These are phyloP conservation scores for Phytophthora sojae DNA, from an alignment of 352 stramenopile genomes.

Conservation along the genomic window DNA sequence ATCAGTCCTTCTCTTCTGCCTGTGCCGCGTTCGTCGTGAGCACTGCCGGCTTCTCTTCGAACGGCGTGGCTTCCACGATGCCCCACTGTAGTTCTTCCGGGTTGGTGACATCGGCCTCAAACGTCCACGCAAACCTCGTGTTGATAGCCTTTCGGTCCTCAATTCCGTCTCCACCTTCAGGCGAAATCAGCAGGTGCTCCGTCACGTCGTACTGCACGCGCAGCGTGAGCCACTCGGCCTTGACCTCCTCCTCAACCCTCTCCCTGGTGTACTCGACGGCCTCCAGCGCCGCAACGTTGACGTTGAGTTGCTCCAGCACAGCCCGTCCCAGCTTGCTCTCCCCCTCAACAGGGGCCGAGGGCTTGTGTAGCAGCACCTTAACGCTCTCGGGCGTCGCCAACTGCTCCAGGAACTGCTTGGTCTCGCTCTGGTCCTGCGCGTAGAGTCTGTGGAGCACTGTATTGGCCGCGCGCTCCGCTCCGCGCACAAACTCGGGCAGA, in stretches of 20 bases:
- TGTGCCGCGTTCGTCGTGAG: slow-evolving; percentile 16
- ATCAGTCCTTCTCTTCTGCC: slow-evolving; percentile 1
- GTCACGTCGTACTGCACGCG: slow-evolving; percentile 57
- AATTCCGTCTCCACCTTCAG: slow-evolving; percentile 34
- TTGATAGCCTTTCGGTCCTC: slow-evolving; percentile 55
- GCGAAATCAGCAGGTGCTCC: slow-evolving; percentile 46
- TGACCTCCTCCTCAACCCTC: slow-evolving; percentile 25
- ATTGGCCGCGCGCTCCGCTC: slow-evolving; percentile 44
- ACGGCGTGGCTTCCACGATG: slow-evolving; percentile 49
- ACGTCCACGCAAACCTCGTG: slow-evolving; percentile 64
- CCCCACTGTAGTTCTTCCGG: slow-evolving; percentile 47
- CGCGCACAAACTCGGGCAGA: slow-evolving; percentile 51
- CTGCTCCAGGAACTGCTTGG: slow-evolving; percentile 33
- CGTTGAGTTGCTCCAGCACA: slow-evolving; percentile 51
- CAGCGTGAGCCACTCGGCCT: slow-evolving; percentile 56
- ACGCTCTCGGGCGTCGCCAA: slow-evolving; percentile 40
- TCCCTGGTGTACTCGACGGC: slow-evolving; percentile 54
- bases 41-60: slow-evolving; percentile 40
- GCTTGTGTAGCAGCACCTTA: slow-evolving; percentile 37
- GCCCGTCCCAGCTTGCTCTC: slow-evolving; percentile 11
- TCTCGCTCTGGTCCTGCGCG: slow-evolving; percentile 21
- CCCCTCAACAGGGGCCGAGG: slow-evolving; percentile 25
- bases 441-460: slow-evolving; percentile 63
- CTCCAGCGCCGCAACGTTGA: slow-evolving; percentile 47
- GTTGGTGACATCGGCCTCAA: slow-evolving; percentile 59